A percentile compares a stretch with the other conserved stretches of the same genome.
Conservation (phyloP, 1,284 basidiomycete species). For the Tylopilus microsporus region DNA sequence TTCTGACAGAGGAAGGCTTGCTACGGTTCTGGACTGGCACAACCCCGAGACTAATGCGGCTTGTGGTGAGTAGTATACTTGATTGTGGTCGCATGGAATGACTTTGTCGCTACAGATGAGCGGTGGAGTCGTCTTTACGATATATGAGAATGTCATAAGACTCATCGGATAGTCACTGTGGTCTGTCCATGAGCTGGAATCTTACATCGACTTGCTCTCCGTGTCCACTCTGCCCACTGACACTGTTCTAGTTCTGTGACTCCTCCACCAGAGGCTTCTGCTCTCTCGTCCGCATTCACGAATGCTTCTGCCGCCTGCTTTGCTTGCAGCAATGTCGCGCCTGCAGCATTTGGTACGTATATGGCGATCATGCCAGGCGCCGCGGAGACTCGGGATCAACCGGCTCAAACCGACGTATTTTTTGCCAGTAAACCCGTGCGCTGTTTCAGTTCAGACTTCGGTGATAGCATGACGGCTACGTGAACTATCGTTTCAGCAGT, state of each 20-base stretch:
- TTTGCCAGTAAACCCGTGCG: too few species aligned
- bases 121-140: constrained; percentile 93
- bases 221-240: constrained; percentile 19
- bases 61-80: constrained; percentile 64
- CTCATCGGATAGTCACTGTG: constrained; percentile 33
- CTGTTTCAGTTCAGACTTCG: too few species aligned
- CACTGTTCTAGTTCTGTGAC: constrained; percentile 17
- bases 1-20: constrained; percentile 86
- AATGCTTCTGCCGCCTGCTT: constrained; percentile 11
- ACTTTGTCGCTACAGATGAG: constrained; percentile 54
- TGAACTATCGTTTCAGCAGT: too few species aligned
- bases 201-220: neutral
- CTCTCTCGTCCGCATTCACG: constrained; percentile 15
- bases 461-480: too few species aligned
- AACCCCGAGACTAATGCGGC: constrained; percentile 77
- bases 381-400: too few species aligned
- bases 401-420: too few species aligned
- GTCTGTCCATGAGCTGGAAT: neutral
- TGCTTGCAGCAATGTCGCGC: constrained; percentile 12
- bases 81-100: neutral
- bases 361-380: neutral
- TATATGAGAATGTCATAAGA: constrained; percentile 72
- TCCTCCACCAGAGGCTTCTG: constrained; percentile 7
- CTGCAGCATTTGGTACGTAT: constrained; percentile 13
- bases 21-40: constrained; percentile 93